Conservation (phyloP, 176 grass and related monocot species). For the Avena sativa region DNA sequence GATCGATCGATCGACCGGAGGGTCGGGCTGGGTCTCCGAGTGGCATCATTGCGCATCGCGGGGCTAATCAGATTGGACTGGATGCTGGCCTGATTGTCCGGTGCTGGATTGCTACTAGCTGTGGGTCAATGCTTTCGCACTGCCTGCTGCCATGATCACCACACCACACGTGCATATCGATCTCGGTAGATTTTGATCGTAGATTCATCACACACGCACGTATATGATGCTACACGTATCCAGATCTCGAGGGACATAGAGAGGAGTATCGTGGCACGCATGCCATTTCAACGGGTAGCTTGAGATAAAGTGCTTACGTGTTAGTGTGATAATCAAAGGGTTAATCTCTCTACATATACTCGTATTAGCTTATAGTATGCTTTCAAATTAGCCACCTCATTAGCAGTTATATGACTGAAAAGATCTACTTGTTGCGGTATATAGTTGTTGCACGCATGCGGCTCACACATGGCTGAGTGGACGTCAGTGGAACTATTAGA, state of each 20-base stretch:
- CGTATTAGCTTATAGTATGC: not conserved
- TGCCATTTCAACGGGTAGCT: too few relatives aligned
- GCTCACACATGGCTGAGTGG: slow-evolving; percentile 27
- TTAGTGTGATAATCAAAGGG: too few relatives aligned
- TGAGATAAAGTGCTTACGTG: too few relatives aligned
- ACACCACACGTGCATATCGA: not conserved
- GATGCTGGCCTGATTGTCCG: slow-evolving; percentile 50
- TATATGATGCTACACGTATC: not conserved
- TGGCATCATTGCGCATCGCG: slow-evolving; percentile 59
- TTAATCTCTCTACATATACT: too few relatives aligned
- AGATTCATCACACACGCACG: slow-evolving; percentile 32
- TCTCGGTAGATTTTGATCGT: not conserved
- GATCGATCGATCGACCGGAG: slow-evolving; percentile 17
- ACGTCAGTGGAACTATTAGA: slow-evolving; percentile 41
- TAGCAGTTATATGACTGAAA: too few relatives aligned
- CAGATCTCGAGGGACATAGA: not conserved
- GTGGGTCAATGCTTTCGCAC: slow-evolving; percentile 51
- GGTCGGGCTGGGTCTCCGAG: slow-evolving; percentile 18
- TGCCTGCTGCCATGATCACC: slow-evolving; percentile 47
- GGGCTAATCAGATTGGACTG: slow-evolving; percentile 85
- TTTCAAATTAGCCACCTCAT: not conserved
- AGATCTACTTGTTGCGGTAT: too few relatives aligned
- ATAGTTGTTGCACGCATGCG: not conserved
- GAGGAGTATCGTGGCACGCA: too few relatives aligned
- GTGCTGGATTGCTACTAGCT: slow-evolving; percentile 12